Conservation (phyloP, 2,329 filamentous ascomycete genomes). For the Cladosporium oxysporum region DNA sequence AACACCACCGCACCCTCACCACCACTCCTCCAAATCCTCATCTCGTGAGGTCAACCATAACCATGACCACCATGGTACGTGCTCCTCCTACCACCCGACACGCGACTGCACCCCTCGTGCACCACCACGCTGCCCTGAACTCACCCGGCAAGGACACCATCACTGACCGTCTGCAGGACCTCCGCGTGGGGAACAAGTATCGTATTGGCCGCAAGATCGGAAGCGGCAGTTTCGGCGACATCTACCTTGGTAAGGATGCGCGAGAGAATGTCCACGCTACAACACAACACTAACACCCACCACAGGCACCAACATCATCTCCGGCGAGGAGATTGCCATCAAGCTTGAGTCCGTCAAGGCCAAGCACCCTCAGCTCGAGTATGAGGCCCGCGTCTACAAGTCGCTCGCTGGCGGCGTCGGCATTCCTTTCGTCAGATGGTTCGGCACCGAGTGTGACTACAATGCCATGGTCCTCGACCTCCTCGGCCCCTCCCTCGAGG, state of each 20-base stretch:
- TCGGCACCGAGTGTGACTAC: slow-evolving; percentile 99
- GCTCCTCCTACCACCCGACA: slow-evolving; percentile 33
- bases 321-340: slow-evolving; percentile 98
- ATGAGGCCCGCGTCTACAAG: slow-evolving; percentile 92
- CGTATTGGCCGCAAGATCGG: slow-evolving; percentile 99
- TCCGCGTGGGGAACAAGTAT: slow-evolving; percentile 99
- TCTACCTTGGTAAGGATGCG: slow-evolving; percentile 72
- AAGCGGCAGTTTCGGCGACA: slow-evolving; percentile 95
- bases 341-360: slow-evolving; percentile 99
- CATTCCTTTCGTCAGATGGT: slow-evolving; percentile 99
- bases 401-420: slow-evolving; percentile 92
- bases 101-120: slow-evolving; percentile 6
- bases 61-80: slow-evolving; percentile 66
- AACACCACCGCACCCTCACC: neutral
- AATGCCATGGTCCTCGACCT: slow-evolving; percentile 99
- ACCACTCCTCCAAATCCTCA: slow-evolving; percentile 25
- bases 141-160: slow-evolving; percentile 16
- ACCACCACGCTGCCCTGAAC: neutral
- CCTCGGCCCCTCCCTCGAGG: slow-evolving; percentile 91
- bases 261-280: neutral
- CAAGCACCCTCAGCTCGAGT: slow-evolving; percentile 98
- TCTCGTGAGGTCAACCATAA: slow-evolving; percentile 34
- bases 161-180: slow-evolving; percentile 66
- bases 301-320: slow-evolving; percentile 96
- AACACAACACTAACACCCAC: slow-evolving; percentile 1